Percentiles rank a stretch among this genome's conserved stretches.
These are phyloP conservation scores for Tylopilus sp. DNA, from an alignment of 1,284 basidiomycete genomes.

Conservation along the genomic window DNA sequence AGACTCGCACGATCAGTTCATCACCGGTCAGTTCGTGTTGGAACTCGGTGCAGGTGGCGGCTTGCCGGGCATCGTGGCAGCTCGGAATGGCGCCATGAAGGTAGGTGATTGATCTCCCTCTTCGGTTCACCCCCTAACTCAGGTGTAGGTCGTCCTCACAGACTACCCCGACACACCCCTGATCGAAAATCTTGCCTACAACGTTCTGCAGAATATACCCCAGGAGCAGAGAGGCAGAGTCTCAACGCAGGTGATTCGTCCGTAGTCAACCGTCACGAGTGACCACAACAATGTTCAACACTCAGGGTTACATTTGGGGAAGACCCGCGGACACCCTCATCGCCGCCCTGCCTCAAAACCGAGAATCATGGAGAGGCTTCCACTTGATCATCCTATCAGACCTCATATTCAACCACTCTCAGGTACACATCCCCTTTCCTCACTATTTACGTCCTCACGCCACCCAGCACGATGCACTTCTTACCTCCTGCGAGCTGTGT, in stretches of 20 bases:
- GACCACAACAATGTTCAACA: not conserved
- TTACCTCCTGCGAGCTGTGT: conserved; percentile 69
- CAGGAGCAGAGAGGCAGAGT: conserved; percentile 34
- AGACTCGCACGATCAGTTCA: conserved; percentile 51
- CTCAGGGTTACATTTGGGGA: conserved; percentile 90
- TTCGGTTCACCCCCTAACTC: not conserved
- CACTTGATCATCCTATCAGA: conserved; percentile 90
- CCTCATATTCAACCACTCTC: conserved; percentile 86
- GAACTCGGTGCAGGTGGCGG: conserved; percentile 95
- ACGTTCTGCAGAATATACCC: conserved; percentile 60
- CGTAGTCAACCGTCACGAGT: not conserved
- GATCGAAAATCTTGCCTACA: conserved; percentile 75
- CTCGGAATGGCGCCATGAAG: conserved; percentile 48
- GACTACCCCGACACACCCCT: conserved; percentile 87
- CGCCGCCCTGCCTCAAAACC: conserved; percentile 31
- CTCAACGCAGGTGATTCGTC: conserved; percentile 46
- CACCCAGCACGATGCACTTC: conserved; percentile 74
- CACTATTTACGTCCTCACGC: not conserved
- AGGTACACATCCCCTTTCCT: conserved; percentile 40
- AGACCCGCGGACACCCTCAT: conserved; percentile 57
- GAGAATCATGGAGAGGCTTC: conserved; percentile 41
- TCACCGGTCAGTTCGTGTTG: conserved; percentile 52
- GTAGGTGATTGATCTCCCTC: conserved; percentile 34
- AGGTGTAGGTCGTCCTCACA: conserved; percentile 69
- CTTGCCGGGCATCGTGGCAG: conserved; percentile 76